These are phyloP conservation scores for Didymosphaeria variabile DNA, from an alignment of 2,329 filamentous ascomycete genomes.

Conservation along the genomic window DNA sequence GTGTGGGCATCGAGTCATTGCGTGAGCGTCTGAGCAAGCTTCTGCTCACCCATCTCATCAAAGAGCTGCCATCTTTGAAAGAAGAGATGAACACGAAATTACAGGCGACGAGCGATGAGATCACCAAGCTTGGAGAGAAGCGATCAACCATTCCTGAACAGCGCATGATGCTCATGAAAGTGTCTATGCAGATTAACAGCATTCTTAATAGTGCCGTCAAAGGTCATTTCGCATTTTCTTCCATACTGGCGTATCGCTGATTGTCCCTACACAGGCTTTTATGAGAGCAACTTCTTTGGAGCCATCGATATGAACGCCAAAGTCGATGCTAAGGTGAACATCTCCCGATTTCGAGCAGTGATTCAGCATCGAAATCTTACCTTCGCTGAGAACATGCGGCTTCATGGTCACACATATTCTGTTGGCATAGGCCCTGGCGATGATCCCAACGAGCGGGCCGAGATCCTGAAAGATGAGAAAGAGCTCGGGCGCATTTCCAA, in stretches of 20 bases:
- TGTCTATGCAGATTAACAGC: conserved; percentile 57
- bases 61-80: conserved; percentile 47
- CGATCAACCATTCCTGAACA: conserved; percentile 60
- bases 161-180: conserved; percentile 56
- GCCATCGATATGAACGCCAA: conserved; percentile 23
- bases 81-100: conserved; percentile 43
- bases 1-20: conserved; percentile 60
- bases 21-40: conserved; percentile 61
- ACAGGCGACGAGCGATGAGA: conserved; percentile 29
- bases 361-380: conserved; percentile 60
- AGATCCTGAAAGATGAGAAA: conserved; percentile 23
- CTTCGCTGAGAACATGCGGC: conserved; percentile 58
- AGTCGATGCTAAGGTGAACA: conserved; percentile 34
- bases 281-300: conserved; percentile 62
- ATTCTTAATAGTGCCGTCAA: conserved; percentile 59
- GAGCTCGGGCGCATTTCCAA: neutral
- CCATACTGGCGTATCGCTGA: too few relatives aligned
- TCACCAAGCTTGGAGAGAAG: conserved; percentile 61
- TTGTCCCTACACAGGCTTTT: conserved; percentile 33
- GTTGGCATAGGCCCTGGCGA: conserved; percentile 38
- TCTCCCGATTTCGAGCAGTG: conserved; percentile 62
- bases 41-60: conserved; percentile 50
- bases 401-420: conserved; percentile 52
- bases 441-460: conserved; percentile 16
- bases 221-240: conserved; percentile 46